Percentiles rank a stretch among this genome's conserved stretches.
phyloP scores from a whole-genome alignment of 306 rosid species.

The Begonia peltatifolia region DNA sequence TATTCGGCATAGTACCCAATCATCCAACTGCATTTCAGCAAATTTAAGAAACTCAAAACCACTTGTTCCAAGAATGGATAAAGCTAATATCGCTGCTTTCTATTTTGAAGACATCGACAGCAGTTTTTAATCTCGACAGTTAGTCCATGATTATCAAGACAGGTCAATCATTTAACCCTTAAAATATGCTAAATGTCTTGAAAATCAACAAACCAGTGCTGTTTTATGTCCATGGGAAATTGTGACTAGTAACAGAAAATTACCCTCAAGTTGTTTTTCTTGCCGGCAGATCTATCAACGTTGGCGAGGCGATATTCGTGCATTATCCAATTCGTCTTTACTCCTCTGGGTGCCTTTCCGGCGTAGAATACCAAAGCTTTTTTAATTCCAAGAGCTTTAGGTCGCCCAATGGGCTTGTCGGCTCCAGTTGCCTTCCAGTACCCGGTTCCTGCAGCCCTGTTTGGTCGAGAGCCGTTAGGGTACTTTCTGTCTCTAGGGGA shows the following conservation, averaged over 20 bases:
- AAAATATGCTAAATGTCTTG: too few relatives aligned
- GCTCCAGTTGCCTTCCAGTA: conserved; percentile 98
- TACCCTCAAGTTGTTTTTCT: conserved; percentile 63
- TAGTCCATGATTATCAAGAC: too few relatives aligned
- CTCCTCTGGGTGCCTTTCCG: conserved; percentile 73
- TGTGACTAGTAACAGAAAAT: neutral
- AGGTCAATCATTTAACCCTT: too few relatives aligned
- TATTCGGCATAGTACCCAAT: conserved; percentile 86
- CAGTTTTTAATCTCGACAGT: too few relatives aligned
- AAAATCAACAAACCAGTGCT: too few relatives aligned
- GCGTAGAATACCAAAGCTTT: conserved; percentile 87
- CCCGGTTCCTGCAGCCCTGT: conserved; percentile 79
- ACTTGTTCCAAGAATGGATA: too few relatives aligned
- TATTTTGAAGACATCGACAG: too few relatives aligned
- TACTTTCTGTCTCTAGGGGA: conserved; percentile 87
- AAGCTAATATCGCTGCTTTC: too few relatives aligned
- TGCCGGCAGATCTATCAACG: conserved; percentile 71
- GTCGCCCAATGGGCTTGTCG: conserved; percentile 81
- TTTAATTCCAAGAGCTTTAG: conserved; percentile 69
- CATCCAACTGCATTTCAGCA: conserved; percentile 57
- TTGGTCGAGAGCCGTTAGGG: conserved; percentile 93
- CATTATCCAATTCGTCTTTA: conserved; percentile 98
- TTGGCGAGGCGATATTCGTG: conserved; percentile 96
- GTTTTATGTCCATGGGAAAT: too few relatives aligned
- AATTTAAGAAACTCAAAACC: neutral